A percentile compares a stretch with the other conserved stretches of the same genome.
These are phyloP conservation scores for Plasmopara halstedii DNA, from an alignment of 352 stramenopile genomes.

Conservation along the genomic window DNA sequence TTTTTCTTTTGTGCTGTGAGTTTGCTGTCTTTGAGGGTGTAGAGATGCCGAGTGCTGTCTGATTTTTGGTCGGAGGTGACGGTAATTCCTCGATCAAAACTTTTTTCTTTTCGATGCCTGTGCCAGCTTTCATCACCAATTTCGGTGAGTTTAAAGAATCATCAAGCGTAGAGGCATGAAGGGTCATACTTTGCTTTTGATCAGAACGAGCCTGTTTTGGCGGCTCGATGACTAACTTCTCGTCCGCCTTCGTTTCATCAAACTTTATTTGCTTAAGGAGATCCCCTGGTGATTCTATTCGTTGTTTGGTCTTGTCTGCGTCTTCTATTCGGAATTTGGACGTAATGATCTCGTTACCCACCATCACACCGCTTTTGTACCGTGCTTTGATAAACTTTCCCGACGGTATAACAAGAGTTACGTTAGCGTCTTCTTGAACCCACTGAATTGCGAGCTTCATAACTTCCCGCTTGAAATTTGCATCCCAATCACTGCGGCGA, in stretches of 20 bases:
- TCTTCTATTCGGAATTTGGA: slow-evolving; percentile 64
- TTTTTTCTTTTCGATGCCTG: slow-evolving; percentile 11
- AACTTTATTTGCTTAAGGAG: slow-evolving; percentile 46
- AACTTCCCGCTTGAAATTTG: slow-evolving; percentile 74
- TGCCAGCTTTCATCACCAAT: background rate
- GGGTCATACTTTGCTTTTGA: slow-evolving; percentile 3
- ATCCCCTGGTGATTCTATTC: slow-evolving; percentile 41
- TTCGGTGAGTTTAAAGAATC: slow-evolving; percentile 7
- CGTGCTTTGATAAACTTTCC: slow-evolving; percentile 81
- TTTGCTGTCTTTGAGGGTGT: background rate
- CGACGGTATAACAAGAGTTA: slow-evolving; percentile 27
- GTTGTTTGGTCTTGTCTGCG: slow-evolving; percentile 12
- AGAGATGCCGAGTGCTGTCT: background rate
- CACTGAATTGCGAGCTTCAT: slow-evolving; percentile 74
- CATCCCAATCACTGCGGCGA: slow-evolving; percentile 61
- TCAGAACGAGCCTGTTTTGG: slow-evolving; percentile 3
- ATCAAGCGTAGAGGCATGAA: slow-evolving; percentile 3
- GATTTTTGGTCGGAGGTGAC: slow-evolving; percentile 9
- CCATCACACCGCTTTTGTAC: slow-evolving; percentile 68
- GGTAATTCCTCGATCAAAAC: slow-evolving; percentile 46
- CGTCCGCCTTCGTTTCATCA: slow-evolving; percentile 16
- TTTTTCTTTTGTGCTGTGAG: slow-evolving; percentile 10
- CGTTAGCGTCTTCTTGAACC: slow-evolving; percentile 58
- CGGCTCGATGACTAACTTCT: slow-evolving; percentile 9
- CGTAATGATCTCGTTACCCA: slow-evolving; percentile 62